A percentile compares a stretch with the other conserved stretches of the same genome.
phyloP scores from a whole-genome alignment of 805 yeast genomes.

The Cyberlindnera meyerae region DNA sequence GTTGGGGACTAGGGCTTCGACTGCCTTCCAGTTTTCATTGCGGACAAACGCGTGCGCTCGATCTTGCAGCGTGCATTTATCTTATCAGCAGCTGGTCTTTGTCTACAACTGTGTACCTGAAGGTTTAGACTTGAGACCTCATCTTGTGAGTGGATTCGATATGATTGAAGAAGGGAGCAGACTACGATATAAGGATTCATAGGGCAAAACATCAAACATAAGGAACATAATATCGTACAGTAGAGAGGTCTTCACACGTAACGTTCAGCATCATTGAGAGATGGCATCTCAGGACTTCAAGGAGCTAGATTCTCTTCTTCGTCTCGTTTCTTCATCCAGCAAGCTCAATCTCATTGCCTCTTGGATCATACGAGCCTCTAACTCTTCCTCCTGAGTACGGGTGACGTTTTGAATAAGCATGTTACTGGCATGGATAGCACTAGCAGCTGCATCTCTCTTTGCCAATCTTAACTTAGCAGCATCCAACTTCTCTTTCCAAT shows the following conservation, averaged over 20 bases:
- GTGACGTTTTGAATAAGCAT: conserved; percentile 40
- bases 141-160: too few species aligned
- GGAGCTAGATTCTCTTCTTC: conserved; percentile 27
- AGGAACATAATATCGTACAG: too few species aligned
- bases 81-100: too few species aligned
- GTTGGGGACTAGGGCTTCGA: conserved; percentile 4
- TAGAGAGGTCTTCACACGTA: too few species aligned
- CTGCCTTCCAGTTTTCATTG: neutral
- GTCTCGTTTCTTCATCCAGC: conserved; percentile 61
- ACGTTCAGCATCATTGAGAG: too few species aligned
- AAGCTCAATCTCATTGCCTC: conserved; percentile 76
- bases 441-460: conserved; percentile 87
- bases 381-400: conserved; percentile 28
- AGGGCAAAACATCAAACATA: too few species aligned
- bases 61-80: too few species aligned
- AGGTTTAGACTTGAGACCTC: too few species aligned
- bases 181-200: too few species aligned
- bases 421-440: conserved; percentile 87
- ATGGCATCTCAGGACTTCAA: conserved; percentile 4
- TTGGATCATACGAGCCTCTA: conserved; percentile 76
- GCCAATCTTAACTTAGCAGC: conserved; percentile 75
- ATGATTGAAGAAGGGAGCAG: too few species aligned
- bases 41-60: neutral
- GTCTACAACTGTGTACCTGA: too few species aligned
- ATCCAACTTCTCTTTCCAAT: conserved; percentile 76